Base-by-base conservation (phyloP, 495 filamentous ascomycete genomes). In the Aspergillus coremiiformis region DNA sequence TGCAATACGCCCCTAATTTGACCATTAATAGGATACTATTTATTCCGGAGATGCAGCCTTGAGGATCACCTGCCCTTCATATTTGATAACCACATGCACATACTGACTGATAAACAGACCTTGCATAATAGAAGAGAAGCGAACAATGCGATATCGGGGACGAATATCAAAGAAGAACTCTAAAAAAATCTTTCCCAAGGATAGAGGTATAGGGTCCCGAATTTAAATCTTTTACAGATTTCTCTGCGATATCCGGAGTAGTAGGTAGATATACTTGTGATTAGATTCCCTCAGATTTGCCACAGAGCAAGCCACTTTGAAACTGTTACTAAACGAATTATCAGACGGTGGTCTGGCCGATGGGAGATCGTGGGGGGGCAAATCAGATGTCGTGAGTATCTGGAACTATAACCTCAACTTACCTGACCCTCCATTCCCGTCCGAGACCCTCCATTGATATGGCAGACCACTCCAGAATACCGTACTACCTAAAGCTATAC, bases 21-120 rank as follows among this genome's bases (percentile, higher is more conserved):
- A 27, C 47, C 47, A 49, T 12, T 49, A n/a, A 49, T 12, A 44
- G 3, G 8, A 23, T 6, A 30, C 27, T 43, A 44, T 21, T 44
- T 39, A 51, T 44, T 51, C 49, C 49, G 49, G 17, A 44, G 37
- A 44, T 51, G 49, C 49, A 43, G 49, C 24, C 35, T 30, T 41
- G 49, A 43, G 44, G 49, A 51, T 51, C 49, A 51, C 49, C 49
- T 51, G 49, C 24, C 24, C 49, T 43, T 35, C 49, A n/a, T 33
- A 17, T 35, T n/a, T 35, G 32, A 35, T 4, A 14, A 22, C 39
- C 49, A 43, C 49, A 42, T 30, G 37, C 32, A 32, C 22, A 42
- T 21, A 26, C 9, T 30, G 23, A 29, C 12, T 8, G n/a, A 29
- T 7, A 30, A 12, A 27, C 24, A 30, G 43, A 22, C 17, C 23